A percentile compares a stretch with the other conserved stretches of the same genome.
phyloP scores from a whole-genome alignment of 164 flowering plant species.

The Taxillus chinensis region DNA sequence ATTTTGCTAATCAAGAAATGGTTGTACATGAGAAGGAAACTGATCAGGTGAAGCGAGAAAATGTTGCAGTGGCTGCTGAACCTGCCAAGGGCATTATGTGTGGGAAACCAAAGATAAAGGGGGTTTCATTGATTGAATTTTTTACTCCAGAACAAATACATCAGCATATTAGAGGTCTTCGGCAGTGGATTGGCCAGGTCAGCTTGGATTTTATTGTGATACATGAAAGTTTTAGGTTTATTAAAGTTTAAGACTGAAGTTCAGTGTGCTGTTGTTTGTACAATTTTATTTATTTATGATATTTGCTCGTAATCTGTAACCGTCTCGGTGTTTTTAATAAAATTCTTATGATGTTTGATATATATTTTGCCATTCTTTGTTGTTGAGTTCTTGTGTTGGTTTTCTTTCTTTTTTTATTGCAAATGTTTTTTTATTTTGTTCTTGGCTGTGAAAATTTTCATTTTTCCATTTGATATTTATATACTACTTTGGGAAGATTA shows the following conservation, averaged over 20 bases:
- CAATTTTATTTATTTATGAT: too few relatives aligned
- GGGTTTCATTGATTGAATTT: constrained; percentile 86
- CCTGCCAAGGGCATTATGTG: constrained; percentile 45
- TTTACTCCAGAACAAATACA: constrained; percentile 95
- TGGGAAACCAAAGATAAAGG: constrained; percentile 89
- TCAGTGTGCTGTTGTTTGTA: too few relatives aligned
- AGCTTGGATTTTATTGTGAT: constrained; percentile 8
- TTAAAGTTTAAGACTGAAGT: background rate
- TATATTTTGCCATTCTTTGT: too few relatives aligned
- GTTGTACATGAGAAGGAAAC: constrained; percentile 32
- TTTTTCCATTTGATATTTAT: too few relatives aligned
- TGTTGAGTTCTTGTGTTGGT: background rate
- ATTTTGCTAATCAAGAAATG: constrained; percentile 33
- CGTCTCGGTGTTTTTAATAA: too few relatives aligned
- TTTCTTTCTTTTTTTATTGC: constrained; percentile 9
- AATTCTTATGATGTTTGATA: too few relatives aligned
- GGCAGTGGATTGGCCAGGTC: constrained; percentile 99
- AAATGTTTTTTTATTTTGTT: constrained; percentile 5
- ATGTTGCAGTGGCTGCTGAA: constrained; percentile 29
- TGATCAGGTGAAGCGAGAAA: constrained; percentile 39
- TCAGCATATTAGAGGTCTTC: constrained; percentile 76
- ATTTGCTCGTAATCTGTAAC: too few relatives aligned
- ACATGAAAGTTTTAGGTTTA: background rate
- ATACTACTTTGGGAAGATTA: too few relatives aligned
- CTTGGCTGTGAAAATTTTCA: too few relatives aligned